Percentiles rank a stretch among this genome's conserved stretches.
Conservation (phyloP, 2,329 filamentous ascomycete genomes). For the Xylaria sp. region DNA sequence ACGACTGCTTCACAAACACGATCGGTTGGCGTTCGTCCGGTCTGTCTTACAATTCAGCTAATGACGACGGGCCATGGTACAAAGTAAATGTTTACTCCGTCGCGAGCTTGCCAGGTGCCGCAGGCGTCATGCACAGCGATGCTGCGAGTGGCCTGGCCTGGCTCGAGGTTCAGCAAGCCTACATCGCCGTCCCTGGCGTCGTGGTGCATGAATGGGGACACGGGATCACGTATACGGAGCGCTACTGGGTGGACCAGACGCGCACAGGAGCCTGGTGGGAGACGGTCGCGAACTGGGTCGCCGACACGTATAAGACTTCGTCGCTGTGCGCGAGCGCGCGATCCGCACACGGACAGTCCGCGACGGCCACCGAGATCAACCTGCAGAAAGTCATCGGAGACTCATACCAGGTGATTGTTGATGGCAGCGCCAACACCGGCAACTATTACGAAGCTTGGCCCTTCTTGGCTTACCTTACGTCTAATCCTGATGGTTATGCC, state of each 20-base stretch:
- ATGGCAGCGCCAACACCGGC: slow-evolving; percentile 54
- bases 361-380: slow-evolving; percentile 54
- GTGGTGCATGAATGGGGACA: slow-evolving; percentile 63
- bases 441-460: slow-evolving; percentile 66
- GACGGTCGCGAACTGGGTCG: slow-evolving; percentile 61
- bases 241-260: slow-evolving; percentile 57
- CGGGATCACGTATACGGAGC: slow-evolving; percentile 58
- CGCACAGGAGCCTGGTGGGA: slow-evolving; percentile 64
- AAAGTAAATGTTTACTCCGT: slow-evolving; percentile 62
- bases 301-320: slow-evolving; percentile 60
- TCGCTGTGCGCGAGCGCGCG: slow-evolving; percentile 56
- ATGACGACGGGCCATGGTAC: slow-evolving; percentile 54
- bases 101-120: slow-evolving; percentile 51
- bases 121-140: slow-evolving; percentile 58
- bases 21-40: slow-evolving; percentile 55
- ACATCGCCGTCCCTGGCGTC: slow-evolving; percentile 54
- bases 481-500: slow-evolving; percentile 58
- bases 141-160: slow-evolving; percentile 53
- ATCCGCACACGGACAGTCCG: slow-evolving; percentile 50
- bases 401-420: slow-evolving; percentile 61
- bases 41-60: slow-evolving; percentile 51
- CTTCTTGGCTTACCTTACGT: slow-evolving; percentile 60
- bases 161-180: slow-evolving; percentile 56
- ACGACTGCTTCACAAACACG: slow-evolving; percentile 54
- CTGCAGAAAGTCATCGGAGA: slow-evolving; percentile 59